These are phyloP conservation scores for Auricularia cornea DNA, from an alignment of 768 basidiomycete genomes.

Conservation along the genomic window DNA sequence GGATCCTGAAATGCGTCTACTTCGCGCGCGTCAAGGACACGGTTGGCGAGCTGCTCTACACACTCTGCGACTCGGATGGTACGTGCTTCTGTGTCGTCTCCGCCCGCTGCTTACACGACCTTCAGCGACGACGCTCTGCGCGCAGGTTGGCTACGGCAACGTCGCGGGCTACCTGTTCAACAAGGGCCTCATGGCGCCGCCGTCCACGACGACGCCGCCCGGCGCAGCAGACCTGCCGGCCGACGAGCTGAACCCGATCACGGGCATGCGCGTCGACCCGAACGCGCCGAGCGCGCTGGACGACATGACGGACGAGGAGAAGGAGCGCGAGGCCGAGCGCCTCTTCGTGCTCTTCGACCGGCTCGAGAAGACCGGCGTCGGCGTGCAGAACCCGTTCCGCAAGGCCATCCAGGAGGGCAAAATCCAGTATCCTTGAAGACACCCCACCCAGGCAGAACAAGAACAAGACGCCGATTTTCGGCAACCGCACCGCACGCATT, in stretches of 20 bases:
- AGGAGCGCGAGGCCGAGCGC: slow-evolving; percentile 86
- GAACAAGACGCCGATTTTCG: too few relatives aligned
- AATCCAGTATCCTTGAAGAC: slow-evolving; percentile 11
- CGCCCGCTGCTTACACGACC: background rate
- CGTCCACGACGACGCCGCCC: slow-evolving; percentile 28
- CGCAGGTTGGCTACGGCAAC: slow-evolving; percentile 87
- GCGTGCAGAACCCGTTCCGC: slow-evolving; percentile 53
- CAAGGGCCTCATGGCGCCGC: slow-evolving; percentile 71
- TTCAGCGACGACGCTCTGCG: slow-evolving; percentile 60
- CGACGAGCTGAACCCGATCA: slow-evolving; percentile 72
- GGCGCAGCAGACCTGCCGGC: slow-evolving; percentile 6
- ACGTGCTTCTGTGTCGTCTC: slow-evolving; percentile 8
- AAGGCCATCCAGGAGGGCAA: slow-evolving; percentile 52
- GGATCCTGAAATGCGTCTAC: slow-evolving; percentile 67
- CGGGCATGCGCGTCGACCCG: slow-evolving; percentile 20
- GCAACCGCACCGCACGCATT: too few relatives aligned
- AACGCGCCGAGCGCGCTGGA: slow-evolving; percentile 25
- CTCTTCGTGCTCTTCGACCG: slow-evolving; percentile 88
- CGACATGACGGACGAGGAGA: slow-evolving; percentile 92
- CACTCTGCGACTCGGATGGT: slow-evolving; percentile 74
- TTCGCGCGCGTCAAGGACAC: slow-evolving; percentile 64
- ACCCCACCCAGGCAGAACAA: too few relatives aligned
- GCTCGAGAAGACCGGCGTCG: slow-evolving; percentile 65
- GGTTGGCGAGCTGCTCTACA: slow-evolving; percentile 81
- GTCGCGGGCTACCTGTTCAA: slow-evolving; percentile 91